Percentiles rank a stretch among this genome's conserved stretches.
These are phyloP conservation scores for Colletotrichum lupini DNA, from an alignment of 2,329 filamentous ascomycete species.

Conservation along the genomic window DNA sequence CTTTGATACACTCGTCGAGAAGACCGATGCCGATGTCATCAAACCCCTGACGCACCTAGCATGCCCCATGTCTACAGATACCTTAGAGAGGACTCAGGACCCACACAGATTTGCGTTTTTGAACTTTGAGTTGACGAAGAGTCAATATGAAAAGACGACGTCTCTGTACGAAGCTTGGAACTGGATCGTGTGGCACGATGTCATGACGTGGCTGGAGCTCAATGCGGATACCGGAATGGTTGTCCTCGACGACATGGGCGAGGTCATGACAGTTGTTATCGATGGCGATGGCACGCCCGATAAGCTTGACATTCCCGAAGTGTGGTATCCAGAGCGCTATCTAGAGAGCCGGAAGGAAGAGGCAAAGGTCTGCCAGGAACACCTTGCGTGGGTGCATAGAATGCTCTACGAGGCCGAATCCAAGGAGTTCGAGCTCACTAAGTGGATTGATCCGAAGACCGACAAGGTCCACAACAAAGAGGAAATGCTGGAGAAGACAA, in stretches of 20 bases:
- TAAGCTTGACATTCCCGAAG: constrained; percentile 60
- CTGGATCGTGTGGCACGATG: constrained; percentile 59
- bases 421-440: constrained; percentile 38
- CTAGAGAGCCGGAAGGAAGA: constrained; percentile 56
- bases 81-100: constrained; percentile 42
- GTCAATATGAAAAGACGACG: constrained; percentile 51
- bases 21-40: constrained; percentile 36
- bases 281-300: constrained; percentile 53
- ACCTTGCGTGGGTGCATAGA: constrained; percentile 40
- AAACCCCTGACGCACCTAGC: constrained; percentile 45
- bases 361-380: constrained; percentile 56
- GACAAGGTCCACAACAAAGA: constrained; percentile 42
- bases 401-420: constrained; percentile 36
- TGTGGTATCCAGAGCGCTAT: constrained; percentile 67
- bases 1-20: constrained; percentile 52
- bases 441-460: constrained; percentile 35
- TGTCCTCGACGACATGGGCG: constrained; percentile 57
- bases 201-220: constrained; percentile 49
- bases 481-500: constrained; percentile 44
- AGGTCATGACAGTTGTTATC: constrained; percentile 62
- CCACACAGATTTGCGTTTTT: constrained; percentile 54
- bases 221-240: constrained; percentile 53
- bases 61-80: constrained; percentile 43
- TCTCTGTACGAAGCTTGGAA: constrained; percentile 62
- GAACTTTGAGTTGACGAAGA: constrained; percentile 51